Evolutionary conservation across 2,329 filamentous ascomycete genomes (phyloP).

Genomic region (Sporothrix luriei): DNA sequence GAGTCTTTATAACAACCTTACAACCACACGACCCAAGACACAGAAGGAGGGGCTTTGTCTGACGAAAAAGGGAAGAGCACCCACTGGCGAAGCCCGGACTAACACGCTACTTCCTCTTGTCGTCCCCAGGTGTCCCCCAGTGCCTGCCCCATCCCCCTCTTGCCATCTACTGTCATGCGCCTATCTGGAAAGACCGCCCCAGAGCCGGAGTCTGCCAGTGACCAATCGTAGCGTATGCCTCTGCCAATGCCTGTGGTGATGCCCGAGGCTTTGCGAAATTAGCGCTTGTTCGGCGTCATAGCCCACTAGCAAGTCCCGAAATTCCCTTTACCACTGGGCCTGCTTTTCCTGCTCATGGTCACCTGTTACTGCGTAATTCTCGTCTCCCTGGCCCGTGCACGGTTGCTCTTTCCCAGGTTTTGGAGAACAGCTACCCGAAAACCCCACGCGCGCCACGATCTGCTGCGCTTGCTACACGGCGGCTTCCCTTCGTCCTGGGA

Average conservation of each 20-base stretch:
- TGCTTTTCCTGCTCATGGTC: constrained; percentile 15
- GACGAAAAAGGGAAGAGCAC: constrained; percentile 23
- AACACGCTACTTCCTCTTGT: constrained; percentile 17
- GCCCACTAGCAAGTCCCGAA: constrained; percentile 25
- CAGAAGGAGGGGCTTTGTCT: constrained; percentile 26
- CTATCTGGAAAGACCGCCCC: constrained; percentile 23
- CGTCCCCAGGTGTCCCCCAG: not conserved
- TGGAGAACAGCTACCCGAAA: constrained; percentile 28
- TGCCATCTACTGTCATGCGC: constrained; percentile 6
- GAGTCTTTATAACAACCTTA: constrained; percentile 27
- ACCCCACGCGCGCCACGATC: constrained; percentile 24
- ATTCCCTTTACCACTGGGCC: constrained; percentile 17
- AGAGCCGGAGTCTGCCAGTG: constrained; percentile 22
- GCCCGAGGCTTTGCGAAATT: constrained; percentile 32
- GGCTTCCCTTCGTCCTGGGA: constrained; percentile 29
- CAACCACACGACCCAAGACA: not conserved
- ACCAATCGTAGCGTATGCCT: constrained; percentile 18
- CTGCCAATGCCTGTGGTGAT: constrained; percentile 26
- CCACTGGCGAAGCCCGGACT: constrained; percentile 1
- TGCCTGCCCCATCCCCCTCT: not conserved
- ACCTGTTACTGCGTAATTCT: not conserved
- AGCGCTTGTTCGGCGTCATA: constrained; percentile 19
- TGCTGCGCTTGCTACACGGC: constrained; percentile 20
- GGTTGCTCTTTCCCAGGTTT: constrained; percentile 8
- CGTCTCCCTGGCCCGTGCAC: constrained; percentile 19